A percentile compares a stretch with the other conserved stretches of the same genome.
phyloP scores from a whole-genome alignment of 306 rosid genomes.

The Cyamopsis tetragonoloba region DNA sequence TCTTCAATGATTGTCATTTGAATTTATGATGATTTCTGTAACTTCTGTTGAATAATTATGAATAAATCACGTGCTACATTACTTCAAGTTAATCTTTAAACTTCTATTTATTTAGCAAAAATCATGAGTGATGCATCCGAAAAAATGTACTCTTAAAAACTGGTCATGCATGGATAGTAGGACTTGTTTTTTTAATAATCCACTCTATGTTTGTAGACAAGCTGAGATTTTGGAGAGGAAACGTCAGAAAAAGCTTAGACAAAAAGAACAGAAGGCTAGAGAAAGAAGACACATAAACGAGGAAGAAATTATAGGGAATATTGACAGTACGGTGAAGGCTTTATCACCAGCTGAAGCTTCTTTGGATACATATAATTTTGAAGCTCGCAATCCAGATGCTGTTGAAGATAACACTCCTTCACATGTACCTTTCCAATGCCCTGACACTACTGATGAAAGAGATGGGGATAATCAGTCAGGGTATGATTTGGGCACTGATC shows the following conservation, averaged over 20 bases:
- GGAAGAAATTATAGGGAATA: slow-evolving; percentile 31
- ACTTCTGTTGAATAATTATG: background rate
- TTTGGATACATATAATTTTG: slow-evolving; percentile 34
- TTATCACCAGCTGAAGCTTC: slow-evolving; percentile 41
- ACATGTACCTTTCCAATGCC: slow-evolving; percentile 32
- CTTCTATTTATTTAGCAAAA: slow-evolving; percentile 13
- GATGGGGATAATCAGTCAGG: slow-evolving; percentile 33
- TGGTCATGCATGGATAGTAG: background rate
- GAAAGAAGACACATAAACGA: slow-evolving; percentile 40
- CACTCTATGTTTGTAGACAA: slow-evolving; percentile 46
- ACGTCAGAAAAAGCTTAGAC: slow-evolving; percentile 77
- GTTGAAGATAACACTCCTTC: slow-evolving; percentile 30
- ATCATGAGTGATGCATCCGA: background rate
- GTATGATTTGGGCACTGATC: slow-evolving; percentile 32
- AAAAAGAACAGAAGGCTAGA: slow-evolving; percentile 64
- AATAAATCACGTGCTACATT: background rate
- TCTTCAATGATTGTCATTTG: slow-evolving; percentile 3
- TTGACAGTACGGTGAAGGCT: slow-evolving; percentile 31
- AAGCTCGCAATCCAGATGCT: slow-evolving; percentile 26
- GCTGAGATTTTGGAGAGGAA: slow-evolving; percentile 66
- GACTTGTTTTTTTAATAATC: slow-evolving; percentile 11
- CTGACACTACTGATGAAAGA: slow-evolving; percentile 37
- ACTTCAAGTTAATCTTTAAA: background rate
- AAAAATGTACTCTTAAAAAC: background rate
- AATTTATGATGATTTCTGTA: background rate